Base-by-base conservation (phyloP, 1,284 basidiomycete genomes). In the Cerrena zonata region DNA sequence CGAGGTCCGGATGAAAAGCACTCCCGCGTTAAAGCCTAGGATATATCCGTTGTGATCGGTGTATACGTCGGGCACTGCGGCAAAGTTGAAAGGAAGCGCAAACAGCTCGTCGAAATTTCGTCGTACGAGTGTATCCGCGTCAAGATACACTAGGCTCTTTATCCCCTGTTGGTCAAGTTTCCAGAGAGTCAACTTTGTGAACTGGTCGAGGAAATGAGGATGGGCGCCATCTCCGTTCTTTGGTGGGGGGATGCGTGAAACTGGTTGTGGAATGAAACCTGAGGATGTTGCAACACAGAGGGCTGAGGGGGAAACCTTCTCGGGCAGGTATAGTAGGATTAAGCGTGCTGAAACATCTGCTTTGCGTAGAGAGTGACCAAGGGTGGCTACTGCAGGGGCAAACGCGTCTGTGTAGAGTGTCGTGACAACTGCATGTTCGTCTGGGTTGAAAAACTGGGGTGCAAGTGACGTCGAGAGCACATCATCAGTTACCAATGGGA, bases 171-270 rank as follows among this genome's bases (percentile, higher is more conserved):
- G 37, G 55, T 74, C 72, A 19, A 76, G 58, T 30, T 54, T 64
- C 75, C 74, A 76, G 13, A 76, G 62, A 44, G 66, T 64, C 5
- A 77, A 62, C 54, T 75, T 76, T 2, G 74, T 72, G 63, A 73
- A 75, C 49, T 72, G 69, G 54, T 76, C 73, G 40, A 56, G 47
- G 62, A 74, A 75, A 43, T 70, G 67, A 12, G 57, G 53, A 55
- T 67, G 58, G 26, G 75, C 62, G 11, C 67, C 70, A 11, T 57
- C 45, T 27, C 70, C 68, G 19, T 58, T 49, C 50, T 67, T 61
- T 0, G 74, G 73, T 10, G 73, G 72, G 1, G 67, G 58, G 47
- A 76, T 74, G 34, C 65, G 65, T 4, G 62, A 54, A 26, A 76
- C 66, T 0, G 67, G 56, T 11, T 67, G 56, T 0, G 64, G 61